Evolutionary conservation across 345 rosid species (phyloP).

Genomic region (Microthlaspi erraticum): DNA sequence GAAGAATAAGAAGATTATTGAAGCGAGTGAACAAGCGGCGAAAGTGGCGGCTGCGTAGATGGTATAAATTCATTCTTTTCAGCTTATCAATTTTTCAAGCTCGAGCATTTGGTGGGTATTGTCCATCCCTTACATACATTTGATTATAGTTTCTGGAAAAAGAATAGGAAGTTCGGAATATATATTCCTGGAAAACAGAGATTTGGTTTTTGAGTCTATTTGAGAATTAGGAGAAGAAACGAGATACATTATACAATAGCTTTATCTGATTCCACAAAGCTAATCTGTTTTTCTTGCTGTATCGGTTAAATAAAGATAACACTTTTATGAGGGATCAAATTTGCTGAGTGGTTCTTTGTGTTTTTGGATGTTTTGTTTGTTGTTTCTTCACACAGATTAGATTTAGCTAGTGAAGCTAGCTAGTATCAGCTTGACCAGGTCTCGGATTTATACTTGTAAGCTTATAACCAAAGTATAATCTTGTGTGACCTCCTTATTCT

Average conservation of each 20-base stretch:
- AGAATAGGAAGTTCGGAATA: conserved; percentile 24
- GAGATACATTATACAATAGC: conserved; percentile 29
- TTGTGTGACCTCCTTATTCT: conserved; percentile 3
- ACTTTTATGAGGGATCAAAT: conserved; percentile 2
- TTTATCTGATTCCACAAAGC: conserved; percentile 36
- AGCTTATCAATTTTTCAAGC: background rate
- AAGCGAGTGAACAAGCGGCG: conserved; percentile 46
- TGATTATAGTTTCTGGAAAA: conserved; percentile 18
- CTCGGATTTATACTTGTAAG: background rate
- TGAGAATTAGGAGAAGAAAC: conserved; percentile 29
- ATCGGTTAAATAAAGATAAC: conserved; percentile 25
- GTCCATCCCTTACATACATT: background rate
- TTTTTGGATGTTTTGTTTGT: conserved; percentile 6
- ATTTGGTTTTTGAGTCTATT: conserved; percentile 14
- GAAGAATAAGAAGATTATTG: conserved; percentile 85
- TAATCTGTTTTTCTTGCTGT: conserved; percentile 34
- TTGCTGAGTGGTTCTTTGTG: conserved; percentile 9
- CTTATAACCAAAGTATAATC: conserved; percentile 1
- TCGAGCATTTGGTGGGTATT: conserved; percentile 27
- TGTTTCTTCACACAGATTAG: conserved; percentile 8
- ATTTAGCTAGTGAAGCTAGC: conserved; percentile 13
- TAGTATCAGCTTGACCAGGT: conserved; percentile 12
- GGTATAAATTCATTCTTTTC: conserved; percentile 25
- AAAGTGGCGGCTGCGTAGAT: conserved; percentile 39
- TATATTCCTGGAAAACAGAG: conserved; percentile 19